phyloP scores from a whole-genome alignment of 2,329 filamentous ascomycete species.

The Trichoderma oligosporum region DNA sequence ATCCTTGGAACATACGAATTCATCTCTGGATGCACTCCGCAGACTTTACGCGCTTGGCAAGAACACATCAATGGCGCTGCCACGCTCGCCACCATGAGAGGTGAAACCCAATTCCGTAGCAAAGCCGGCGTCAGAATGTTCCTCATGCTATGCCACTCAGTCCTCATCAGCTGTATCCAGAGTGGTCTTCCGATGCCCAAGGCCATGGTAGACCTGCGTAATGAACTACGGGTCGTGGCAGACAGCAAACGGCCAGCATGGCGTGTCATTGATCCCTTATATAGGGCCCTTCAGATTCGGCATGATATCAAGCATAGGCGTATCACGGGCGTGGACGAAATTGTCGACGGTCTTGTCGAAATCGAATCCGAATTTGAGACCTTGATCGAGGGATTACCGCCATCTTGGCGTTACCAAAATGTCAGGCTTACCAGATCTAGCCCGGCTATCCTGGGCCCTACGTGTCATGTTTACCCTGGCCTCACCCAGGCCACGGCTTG shows the following conservation, averaged over 20 bases:
- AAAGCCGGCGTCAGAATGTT: slow-evolving; percentile 50
- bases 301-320: slow-evolving; percentile 42
- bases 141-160: slow-evolving; percentile 49
- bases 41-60: slow-evolving; percentile 50
- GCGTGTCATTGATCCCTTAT: slow-evolving; percentile 43
- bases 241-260: slow-evolving; percentile 40
- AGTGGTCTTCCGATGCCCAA: slow-evolving; percentile 46
- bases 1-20: slow-evolving; percentile 55
- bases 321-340: slow-evolving; percentile 35
- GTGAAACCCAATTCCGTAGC: slow-evolving; percentile 44
- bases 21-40: slow-evolving; percentile 44
- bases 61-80: slow-evolving; percentile 52
- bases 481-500: slow-evolving; percentile 45
- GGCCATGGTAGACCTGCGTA: slow-evolving; percentile 45
- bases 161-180: slow-evolving; percentile 51
- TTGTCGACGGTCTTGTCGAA: slow-evolving; percentile 36
- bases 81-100: slow-evolving; percentile 48
- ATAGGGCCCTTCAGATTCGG: slow-evolving; percentile 45
- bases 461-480: slow-evolving; percentile 46
- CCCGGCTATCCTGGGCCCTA: slow-evolving; percentile 39
- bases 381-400: slow-evolving; percentile 38
- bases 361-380: slow-evolving; percentile 44
- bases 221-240: slow-evolving; percentile 37
- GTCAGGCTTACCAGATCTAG: slow-evolving; percentile 39
- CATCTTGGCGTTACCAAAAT: slow-evolving; percentile 41